These are phyloP conservation scores for Metschnikowia colocasiae DNA, from an alignment of 805 yeast genomes.

Conservation along the genomic window DNA sequence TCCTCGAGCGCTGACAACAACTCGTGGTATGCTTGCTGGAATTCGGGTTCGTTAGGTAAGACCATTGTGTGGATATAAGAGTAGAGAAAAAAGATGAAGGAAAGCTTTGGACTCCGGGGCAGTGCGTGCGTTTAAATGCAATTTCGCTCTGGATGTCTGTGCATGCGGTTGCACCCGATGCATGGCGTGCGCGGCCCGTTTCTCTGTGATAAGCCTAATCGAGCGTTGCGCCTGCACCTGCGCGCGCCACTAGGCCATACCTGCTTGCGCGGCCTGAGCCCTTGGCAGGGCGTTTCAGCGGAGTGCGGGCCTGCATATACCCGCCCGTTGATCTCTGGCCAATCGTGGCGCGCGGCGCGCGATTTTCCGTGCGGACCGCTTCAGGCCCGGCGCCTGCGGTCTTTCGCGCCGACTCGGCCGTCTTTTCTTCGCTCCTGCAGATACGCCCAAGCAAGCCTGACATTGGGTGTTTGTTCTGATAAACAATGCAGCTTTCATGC, in stretches of 20 bases:
- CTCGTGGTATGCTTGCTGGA: constrained; percentile 97
- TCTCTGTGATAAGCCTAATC: constrained; percentile 1
- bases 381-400: constrained; percentile 12
- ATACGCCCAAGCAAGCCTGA: no score
- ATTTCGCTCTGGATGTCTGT: background rate
- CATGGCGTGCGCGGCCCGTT: background rate
- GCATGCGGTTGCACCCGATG: constrained; percentile 1
- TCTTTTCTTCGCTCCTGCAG: background rate
- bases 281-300: background rate
- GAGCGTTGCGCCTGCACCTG: background rate
- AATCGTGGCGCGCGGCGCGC: constrained; percentile 8
- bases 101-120: background rate
- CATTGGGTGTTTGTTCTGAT: background rate
- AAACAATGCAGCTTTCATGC: no score
- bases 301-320: background rate
- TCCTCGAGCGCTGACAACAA: constrained; percentile 82
- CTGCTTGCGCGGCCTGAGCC: background rate
- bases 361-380: constrained; percentile 10
- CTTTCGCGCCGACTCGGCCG: constrained; percentile 1
- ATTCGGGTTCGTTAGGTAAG: constrained; percentile 94
- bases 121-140: background rate
- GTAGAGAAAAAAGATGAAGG: background rate
- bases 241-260: background rate
- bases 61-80: constrained; percentile 45
- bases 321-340: constrained; percentile 14